Base-by-base conservation (phyloP, 495 filamentous ascomycete genomes). In the Terfezia boudieri region DNA sequence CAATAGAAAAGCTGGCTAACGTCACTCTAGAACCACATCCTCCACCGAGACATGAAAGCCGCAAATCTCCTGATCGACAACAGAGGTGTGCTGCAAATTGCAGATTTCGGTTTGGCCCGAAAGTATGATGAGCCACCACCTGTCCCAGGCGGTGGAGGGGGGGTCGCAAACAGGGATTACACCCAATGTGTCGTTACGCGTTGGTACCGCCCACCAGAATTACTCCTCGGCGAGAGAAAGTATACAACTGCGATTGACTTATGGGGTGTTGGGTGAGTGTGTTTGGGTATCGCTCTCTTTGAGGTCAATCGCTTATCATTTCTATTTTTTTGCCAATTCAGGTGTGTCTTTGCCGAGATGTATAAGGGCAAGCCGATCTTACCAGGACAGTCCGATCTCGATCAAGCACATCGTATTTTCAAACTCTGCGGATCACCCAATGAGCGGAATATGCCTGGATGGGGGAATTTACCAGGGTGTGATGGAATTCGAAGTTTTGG, bases 31-130 rank as follows among this genome's bases (percentile, higher is more conserved):
- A 89, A 77, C 60, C 78, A 82, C 52, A 94, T 96, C 55, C 69
- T 98, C 14, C 90, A 98, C 67, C 79, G 90, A 66, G 90, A 98
- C 62, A 95, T 98, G 90, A 98, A 98, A 71, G 90, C 90, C 16
- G 90, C 90, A 58, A 99, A 99, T 65, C 75, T 99, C 1, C 76
- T 99, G 50, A 96, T 99, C 67, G 93, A 83, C 68, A 99, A 99
- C 66, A 75, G 76, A 46, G 90, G 90, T 12, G 81, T 94, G 54
- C 76, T 99, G 50, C 87, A 94, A 64, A 96, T 99, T 67, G 90
- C 87, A 35, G 90, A 99, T 70, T 99, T 99, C 61, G 90, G 90
- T 50, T 73, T 99, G 37, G 90, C 90, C 37, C 75, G 90, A 60
- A 86, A 93, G 56, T 99, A 89, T 60, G 86, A 95, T 59, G 90